phyloP scores from a whole-genome alignment of 2,329 filamentous ascomycete species.

The Penicillium sp. region DNA sequence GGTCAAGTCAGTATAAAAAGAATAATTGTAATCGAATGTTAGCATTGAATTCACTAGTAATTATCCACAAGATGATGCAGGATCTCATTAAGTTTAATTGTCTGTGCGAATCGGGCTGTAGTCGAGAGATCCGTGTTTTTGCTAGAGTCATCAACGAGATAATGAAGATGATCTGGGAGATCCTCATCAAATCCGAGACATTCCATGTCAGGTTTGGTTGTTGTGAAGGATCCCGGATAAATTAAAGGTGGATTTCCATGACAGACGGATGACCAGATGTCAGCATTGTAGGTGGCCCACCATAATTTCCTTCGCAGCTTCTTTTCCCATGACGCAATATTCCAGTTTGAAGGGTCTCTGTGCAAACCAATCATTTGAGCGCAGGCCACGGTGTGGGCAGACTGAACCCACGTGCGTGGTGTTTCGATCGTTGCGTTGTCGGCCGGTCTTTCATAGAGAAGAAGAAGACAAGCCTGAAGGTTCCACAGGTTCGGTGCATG shows the following conservation, averaged over 20 bases:
- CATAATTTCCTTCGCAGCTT: conserved; percentile 50
- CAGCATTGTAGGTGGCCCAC: conserved; percentile 51
- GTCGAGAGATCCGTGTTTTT: conserved; percentile 37
- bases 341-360: conserved; percentile 49
- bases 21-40: not conserved
- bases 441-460: conserved; percentile 52
- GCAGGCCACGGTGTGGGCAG: conserved; percentile 50
- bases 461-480: conserved; percentile 53
- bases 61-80: not conserved
- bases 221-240: conserved; percentile 46
- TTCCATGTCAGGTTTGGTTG: conserved; percentile 44
- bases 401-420: conserved; percentile 51
- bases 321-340: conserved; percentile 47
- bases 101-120: conserved; percentile 42
- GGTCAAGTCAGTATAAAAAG: not conserved
- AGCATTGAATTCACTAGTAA: not conserved
- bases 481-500: conserved; percentile 54
- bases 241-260: conserved; percentile 56
- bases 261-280: conserved; percentile 53
- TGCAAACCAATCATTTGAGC: conserved; percentile 55
- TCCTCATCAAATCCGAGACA: conserved; percentile 52
- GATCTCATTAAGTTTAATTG: conserved; percentile 14
- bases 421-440: conserved; percentile 54
- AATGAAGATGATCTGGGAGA: conserved; percentile 35
- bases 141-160: conserved; percentile 42